Percentiles rank a stretch among this genome's conserved stretches.
Conservation (phyloP, 1,284 basidiomycete genomes). For the Ustilago hordei region DNA sequence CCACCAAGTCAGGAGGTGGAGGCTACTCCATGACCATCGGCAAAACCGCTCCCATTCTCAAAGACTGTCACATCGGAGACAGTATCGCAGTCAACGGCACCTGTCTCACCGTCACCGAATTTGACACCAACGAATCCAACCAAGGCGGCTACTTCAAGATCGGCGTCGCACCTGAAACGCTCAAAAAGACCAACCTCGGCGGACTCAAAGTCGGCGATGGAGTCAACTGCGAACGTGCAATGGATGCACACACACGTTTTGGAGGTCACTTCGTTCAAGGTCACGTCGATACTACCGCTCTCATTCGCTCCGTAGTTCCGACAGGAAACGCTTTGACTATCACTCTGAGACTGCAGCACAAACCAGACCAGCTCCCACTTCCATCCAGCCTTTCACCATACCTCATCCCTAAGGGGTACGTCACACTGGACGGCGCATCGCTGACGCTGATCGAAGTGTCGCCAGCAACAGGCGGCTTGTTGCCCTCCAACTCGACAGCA, state of each 20-base stretch:
- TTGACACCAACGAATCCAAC: constrained; percentile 71
- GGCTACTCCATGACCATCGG: constrained; percentile 88
- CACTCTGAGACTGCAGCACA: constrained; percentile 76
- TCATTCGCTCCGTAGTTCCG: constrained; percentile 72
- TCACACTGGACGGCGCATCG: constrained; percentile 93
- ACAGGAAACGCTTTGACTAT: constrained; percentile 89
- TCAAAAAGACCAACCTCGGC: constrained; percentile 85
- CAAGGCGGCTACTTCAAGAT: constrained; percentile 78
- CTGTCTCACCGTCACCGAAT: constrained; percentile 90
- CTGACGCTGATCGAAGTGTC: constrained; percentile 86
- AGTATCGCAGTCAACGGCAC: constrained; percentile 86
- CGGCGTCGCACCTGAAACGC: constrained; percentile 96
- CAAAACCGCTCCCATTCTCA: constrained; percentile 80
- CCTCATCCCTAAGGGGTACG: constrained; percentile 94
- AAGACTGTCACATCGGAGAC: constrained; percentile 93
- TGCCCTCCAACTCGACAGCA: constrained; percentile 51
- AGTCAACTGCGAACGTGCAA: constrained; percentile 95
- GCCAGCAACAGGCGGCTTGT: constrained; percentile 58
- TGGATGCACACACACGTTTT: constrained; percentile 88
- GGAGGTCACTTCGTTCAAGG: constrained; percentile 95
- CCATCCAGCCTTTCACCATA: constrained; percentile 81
- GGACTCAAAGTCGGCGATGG: constrained; percentile 81
- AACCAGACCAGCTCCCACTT: constrained; percentile 72
- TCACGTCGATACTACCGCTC: constrained; percentile 82
- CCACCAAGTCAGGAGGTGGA: constrained; percentile 74